These are phyloP conservation scores for Pyricularia sp. DNA, from an alignment of 2,329 filamentous ascomycete genomes.

Conservation along the genomic window DNA sequence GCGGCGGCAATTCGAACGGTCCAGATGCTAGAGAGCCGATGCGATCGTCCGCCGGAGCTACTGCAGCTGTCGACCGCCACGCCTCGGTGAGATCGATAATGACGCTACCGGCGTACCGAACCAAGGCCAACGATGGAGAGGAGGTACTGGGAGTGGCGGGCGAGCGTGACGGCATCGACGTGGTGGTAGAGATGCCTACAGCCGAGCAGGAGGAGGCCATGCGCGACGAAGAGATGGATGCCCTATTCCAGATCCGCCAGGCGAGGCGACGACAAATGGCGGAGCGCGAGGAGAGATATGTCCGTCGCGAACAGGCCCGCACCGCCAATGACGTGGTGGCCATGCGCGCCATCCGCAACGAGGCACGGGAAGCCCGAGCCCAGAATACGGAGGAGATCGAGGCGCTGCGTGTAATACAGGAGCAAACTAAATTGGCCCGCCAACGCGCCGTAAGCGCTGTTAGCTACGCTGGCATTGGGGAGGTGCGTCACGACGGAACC, in stretches of 20 bases:
- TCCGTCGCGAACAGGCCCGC: constrained; percentile 57
- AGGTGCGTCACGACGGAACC: constrained; percentile 66
- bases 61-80: constrained; percentile 55
- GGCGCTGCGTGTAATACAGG: constrained; percentile 42
- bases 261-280: constrained; percentile 62
- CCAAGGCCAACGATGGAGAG: constrained; percentile 60
- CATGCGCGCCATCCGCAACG: constrained; percentile 51
- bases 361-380: constrained; percentile 32
- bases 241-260: constrained; percentile 76
- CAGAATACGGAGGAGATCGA: constrained; percentile 43
- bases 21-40: background rate
- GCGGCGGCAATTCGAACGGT: background rate
- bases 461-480: constrained; percentile 61
- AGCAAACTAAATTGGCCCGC: constrained; percentile 43
- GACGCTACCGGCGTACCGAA: constrained; percentile 78
- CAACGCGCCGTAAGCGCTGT: constrained; percentile 61
- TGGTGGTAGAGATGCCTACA: constrained; percentile 75
- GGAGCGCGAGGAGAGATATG: constrained; percentile 65
- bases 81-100: constrained; percentile 87
- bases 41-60: constrained; percentile 7
- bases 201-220: constrained; percentile 64
- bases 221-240: constrained; percentile 84
- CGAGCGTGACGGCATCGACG: constrained; percentile 81
- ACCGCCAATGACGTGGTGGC: constrained; percentile 55
- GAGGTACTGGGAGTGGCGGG: constrained; percentile 78